Conservation (phyloP, 2,329 filamentous ascomycete species). For the Tolypocladium amazonense region DNA sequence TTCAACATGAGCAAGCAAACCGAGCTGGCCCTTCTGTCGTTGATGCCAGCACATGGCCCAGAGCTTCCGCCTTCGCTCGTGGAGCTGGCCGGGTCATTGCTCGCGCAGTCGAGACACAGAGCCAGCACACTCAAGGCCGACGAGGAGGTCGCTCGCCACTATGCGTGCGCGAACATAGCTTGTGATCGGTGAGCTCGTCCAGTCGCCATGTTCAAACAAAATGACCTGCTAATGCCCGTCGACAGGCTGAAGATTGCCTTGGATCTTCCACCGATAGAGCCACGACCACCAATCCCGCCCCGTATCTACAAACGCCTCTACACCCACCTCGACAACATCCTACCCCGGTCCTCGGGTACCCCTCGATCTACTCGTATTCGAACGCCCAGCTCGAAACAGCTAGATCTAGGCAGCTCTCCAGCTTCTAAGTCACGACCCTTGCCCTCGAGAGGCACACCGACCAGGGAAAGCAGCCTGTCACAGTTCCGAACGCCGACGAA, state of each 20-base stretch:
- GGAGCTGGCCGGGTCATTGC: constrained; percentile 59
- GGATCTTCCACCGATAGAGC: constrained; percentile 65
- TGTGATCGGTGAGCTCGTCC: constrained; percentile 57
- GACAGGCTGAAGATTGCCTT: constrained; percentile 64
- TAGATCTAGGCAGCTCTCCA: constrained; percentile 13
- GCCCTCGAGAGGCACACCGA: constrained; percentile 33
- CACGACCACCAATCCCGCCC: constrained; percentile 67
- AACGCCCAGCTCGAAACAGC: constrained; percentile 22
- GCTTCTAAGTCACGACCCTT: constrained; percentile 18
- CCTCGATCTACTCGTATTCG: constrained; percentile 18
- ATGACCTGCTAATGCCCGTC: not conserved
- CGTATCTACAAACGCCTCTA: constrained; percentile 78
- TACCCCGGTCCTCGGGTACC: constrained; percentile 35
- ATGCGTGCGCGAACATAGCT: constrained; percentile 80
- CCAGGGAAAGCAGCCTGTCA: constrained; percentile 32
- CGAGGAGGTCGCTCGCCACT: constrained; percentile 76
- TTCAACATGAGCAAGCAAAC: constrained; percentile 60
- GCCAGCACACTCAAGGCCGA: constrained; percentile 71
- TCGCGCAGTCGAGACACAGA: constrained; percentile 70
- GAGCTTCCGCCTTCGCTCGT: constrained; percentile 59
- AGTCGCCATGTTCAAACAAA: not conserved
- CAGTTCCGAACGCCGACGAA: constrained; percentile 27
- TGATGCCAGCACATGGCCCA: constrained; percentile 63
- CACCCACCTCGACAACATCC: constrained; percentile 62
- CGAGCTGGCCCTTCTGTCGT: constrained; percentile 60